Evolutionary conservation across 768 basidiomycete species (phyloP), one percentile per base, ranked within the genome.

Genomic region (Sporobolomyces roseus): DNA sequence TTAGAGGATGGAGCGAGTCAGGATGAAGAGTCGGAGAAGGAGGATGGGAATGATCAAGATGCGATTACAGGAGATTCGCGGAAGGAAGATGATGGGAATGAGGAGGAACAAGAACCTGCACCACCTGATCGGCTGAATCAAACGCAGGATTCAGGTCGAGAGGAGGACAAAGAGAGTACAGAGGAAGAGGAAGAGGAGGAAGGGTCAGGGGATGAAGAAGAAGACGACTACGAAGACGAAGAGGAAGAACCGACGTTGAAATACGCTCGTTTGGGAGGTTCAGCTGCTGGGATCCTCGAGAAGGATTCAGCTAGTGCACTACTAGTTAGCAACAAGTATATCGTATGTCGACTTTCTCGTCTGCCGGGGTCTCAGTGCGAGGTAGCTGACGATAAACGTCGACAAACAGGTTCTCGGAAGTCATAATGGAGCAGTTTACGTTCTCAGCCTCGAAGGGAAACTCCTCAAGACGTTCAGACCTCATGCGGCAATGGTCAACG

Each of bases 251-350:
- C 90, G 41, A 84, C 88, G 0, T 82, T 98, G 75, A 98, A 97
- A 78, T 98, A 97, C 76, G 87, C 89, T 73, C 85, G 88, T 50
- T 83, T 96, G 61, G 83, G 83, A 29, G 89, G 90, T 2, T 79
- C 84, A 0, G 80, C 89, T 33, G 84, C 85, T 6, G 89, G 90
- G 74, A 80, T 96, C 33, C 83, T 97, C 62, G 86, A 86, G 81
- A 93, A 90, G 78, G 94, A 96, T 76, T 87, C 91, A 17, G 90
- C 88, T 2, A 93, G 92, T 45, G 85, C 91, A 7, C 80, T 97
- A 27, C 83, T 85, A 17, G 84, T 92, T 27, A 86, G 88, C 0
- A 85, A 85, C 59, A 87, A 87, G 72, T 81, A 84, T 49, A 80
- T 96, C 79, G 93, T 91, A 72, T 67, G 81, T 32, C 45, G 45